Conservation (phyloP, 2,329 filamentous ascomycete genomes). For the Claviceps sp. region DNA sequence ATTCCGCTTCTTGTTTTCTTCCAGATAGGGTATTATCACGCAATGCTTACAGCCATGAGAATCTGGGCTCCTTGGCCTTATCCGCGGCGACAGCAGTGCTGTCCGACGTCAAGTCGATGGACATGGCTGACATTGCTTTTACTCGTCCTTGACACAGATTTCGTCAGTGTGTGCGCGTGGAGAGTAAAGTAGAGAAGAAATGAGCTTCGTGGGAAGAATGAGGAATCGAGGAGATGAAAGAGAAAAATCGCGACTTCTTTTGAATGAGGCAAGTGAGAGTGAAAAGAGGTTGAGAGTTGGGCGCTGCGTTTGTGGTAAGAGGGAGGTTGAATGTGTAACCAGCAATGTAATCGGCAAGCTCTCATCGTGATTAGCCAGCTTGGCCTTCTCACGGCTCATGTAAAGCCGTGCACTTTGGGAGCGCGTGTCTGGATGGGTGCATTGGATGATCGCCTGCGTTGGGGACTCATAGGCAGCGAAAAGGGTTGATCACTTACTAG, state of each 20-base stretch:
- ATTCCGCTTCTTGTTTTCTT: background rate
- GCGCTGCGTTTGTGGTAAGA: background rate
- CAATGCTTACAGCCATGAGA: constrained; percentile 27
- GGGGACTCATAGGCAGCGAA: background rate
- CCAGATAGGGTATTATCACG: background rate
- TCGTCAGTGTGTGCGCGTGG: background rate
- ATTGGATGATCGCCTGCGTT: background rate
- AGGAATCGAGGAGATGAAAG: background rate
- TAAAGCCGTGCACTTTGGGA: no score
- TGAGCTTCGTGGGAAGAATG: background rate
- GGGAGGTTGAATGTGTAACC: background rate
- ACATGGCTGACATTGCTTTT: constrained; percentile 4
- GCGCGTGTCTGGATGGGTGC: background rate
- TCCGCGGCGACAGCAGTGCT: constrained; percentile 4
- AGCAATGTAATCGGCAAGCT: background rate
- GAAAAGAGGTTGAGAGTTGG: background rate
- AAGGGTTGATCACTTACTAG: constrained; percentile 1
- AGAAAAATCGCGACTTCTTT: background rate
- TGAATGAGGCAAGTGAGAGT: background rate
- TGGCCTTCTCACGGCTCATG: background rate
- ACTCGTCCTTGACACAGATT: background rate
- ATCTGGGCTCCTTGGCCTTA: constrained; percentile 4
- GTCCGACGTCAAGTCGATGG: constrained; percentile 1
- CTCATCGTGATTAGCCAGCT: background rate
- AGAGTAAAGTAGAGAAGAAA: background rate